Evolutionary conservation across 169 alveolate genomes (phyloP), one percentile per base, ranked within the genome.

Genomic region (Cryptosporidium canis): DNA sequence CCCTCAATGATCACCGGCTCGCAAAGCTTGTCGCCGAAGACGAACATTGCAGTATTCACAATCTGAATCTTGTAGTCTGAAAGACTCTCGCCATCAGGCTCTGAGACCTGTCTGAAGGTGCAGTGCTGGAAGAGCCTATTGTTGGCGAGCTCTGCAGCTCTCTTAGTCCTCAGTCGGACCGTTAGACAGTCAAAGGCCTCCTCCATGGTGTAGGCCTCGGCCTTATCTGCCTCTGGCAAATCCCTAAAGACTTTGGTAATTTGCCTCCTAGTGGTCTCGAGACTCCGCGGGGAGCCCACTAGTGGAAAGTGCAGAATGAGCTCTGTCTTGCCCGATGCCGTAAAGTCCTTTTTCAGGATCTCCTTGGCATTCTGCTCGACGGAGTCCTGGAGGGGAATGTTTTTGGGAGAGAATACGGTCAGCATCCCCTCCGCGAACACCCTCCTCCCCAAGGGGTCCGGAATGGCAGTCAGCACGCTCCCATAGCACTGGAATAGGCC

Each of bases 1-100:
- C 87, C 72, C 14, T 77, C 47, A 41, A 77, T 61, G 16, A 77
- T 43, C 14, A 77, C 87, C 33, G 87, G 87, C n/a, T 77, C 87
- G 27, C 77, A 58, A 58, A 55, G 16, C 45, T 61, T 77, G 29
- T 77, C 87, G 31, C 43, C 45, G n/a, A 77, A 61, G 27, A 58
- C n/a, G 39, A 77, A 58, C 87, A 77, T 77, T 41, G 87, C 87
- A 31, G 71, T 63, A 61, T 61, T 77, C 7, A 77, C 64, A 33
- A 77, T 39, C 18, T 58, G 51, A 1, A n/a, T 7, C 55, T 55
- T 44, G n/a, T 61, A 71, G 24, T 29, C 41, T 27, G 39, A 6
- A 16, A 21, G 33, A 29, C 16, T 41, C 45, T 0, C 35, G 18
- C 37, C 14, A 18, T 21, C 63, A 8, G 39, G 8, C 27, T 45